Evolutionary conservation across 176 grass and related monocot species (phyloP).

Genomic region (Cenchrus fungigraminus): DNA sequence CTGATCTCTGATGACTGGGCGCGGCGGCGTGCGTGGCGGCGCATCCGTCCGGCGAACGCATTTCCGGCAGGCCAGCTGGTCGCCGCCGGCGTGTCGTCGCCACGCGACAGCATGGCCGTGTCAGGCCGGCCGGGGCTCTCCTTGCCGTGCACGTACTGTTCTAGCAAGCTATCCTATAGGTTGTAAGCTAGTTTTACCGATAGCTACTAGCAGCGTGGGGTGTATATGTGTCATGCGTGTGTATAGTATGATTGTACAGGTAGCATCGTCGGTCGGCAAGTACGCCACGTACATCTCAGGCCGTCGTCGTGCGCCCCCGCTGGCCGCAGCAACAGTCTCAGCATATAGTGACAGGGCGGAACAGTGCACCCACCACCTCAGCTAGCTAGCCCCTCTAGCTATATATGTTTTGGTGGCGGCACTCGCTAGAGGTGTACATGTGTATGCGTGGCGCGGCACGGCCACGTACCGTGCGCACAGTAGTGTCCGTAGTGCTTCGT

Average conservation of each 20-base stretch:
- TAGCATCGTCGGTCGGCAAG: neutral
- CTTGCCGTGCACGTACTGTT: neutral
- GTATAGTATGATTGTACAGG: neutral
- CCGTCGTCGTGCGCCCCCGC: neutral
- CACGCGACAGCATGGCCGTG: neutral
- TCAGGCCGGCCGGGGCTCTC: neutral
- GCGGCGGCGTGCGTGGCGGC: neutral
- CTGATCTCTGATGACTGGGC: no score
- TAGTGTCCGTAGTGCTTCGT: neutral
- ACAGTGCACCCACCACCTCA: neutral
- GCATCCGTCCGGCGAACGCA: slow-evolving; percentile 3
- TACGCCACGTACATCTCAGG: neutral
- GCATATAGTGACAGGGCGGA: neutral
- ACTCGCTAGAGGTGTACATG: neutral
- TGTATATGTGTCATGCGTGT: no score
- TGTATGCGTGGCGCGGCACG: neutral
- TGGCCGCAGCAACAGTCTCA: neutral
- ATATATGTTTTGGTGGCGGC: neutral
- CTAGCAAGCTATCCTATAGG: neutral
- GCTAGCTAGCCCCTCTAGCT: neutral
- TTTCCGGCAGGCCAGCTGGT: neutral
- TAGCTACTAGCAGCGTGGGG: neutral
- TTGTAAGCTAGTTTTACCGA: neutral
- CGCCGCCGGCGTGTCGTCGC: neutral
- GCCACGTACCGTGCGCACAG: neutral